Evolutionary conservation across 2,329 filamentous ascomycete genomes (phyloP).

Genomic region (Fusarium sp.): DNA sequence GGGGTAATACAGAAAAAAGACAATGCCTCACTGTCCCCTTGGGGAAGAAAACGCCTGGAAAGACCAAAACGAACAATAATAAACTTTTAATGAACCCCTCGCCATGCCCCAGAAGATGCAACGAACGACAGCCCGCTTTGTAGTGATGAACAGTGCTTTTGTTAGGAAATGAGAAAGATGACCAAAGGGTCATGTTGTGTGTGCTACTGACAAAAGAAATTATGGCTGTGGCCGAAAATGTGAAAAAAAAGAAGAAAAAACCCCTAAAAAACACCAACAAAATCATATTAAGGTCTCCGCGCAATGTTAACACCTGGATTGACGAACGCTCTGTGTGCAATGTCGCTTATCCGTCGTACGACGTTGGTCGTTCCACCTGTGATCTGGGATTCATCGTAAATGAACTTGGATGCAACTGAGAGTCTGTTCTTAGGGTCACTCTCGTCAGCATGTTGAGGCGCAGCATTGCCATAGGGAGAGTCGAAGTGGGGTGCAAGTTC

Average conservation of each 20-base stretch:
- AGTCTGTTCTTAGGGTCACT: conserved; percentile 75
- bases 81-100: conserved; percentile 48
- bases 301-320: conserved; percentile 64
- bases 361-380: conserved; percentile 80
- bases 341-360: conserved; percentile 75
- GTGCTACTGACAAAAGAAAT: conserved; percentile 41
- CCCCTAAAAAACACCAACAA: not conserved
- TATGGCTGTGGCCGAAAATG: conserved; percentile 9
- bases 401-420: conserved; percentile 76
- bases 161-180: conserved; percentile 29
- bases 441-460: conserved; percentile 73
- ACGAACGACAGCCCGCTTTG: conserved; percentile 37
- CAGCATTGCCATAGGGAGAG: conserved; percentile 67
- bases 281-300: conserved; percentile 38
- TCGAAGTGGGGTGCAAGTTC: conserved; percentile 77
- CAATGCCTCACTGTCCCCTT: conserved; percentile 39
- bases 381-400: conserved; percentile 72
- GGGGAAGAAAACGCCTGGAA: conserved; percentile 44
- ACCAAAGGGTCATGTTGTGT: conserved; percentile 12
- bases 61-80: conserved; percentile 34
- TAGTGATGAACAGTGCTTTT: conserved; percentile 37
- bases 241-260: not conserved
- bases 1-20: conserved; percentile 37
- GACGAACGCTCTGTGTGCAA: conserved; percentile 72
- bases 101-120: conserved; percentile 53